Conservation (phyloP, 176 grass and related monocot species). For the Avena insularis region DNA sequence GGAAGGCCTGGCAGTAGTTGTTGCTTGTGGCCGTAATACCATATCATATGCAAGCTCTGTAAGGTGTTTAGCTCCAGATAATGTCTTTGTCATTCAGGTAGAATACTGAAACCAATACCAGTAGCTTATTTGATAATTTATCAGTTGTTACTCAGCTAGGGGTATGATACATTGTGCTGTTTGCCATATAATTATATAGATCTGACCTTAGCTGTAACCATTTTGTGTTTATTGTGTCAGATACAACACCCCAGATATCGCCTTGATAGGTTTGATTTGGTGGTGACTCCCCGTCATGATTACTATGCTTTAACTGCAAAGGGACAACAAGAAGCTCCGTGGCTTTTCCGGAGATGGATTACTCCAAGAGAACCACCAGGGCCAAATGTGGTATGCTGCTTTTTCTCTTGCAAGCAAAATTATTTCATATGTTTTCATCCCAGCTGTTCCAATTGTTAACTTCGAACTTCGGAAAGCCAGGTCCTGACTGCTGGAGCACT, state of each 20-base stretch:
- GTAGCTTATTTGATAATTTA: neutral
- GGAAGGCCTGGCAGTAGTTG: conserved; percentile 78
- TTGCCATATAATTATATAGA: neutral
- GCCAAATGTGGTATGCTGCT: conserved; percentile 71
- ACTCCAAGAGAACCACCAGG: conserved; percentile 86
- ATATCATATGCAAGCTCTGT: conserved; percentile 77
- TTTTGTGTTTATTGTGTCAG: conserved; percentile 47
- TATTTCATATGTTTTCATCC: neutral
- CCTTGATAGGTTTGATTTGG: conserved; percentile 90
- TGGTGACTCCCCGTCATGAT: conserved; percentile 86
- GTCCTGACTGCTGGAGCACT: conserved; percentile 81
- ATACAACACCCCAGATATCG: conserved; percentile 87
- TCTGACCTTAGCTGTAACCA: neutral
- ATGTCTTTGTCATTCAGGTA: conserved; percentile 99
- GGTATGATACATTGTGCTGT: conserved; percentile 18
- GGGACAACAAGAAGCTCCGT: conserved; percentile 71
- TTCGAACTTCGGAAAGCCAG: conserved; percentile 51
- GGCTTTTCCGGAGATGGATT: conserved; percentile 69
- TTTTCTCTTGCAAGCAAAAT: conserved; percentile 2
- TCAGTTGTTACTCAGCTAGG: conserved; percentile 20
- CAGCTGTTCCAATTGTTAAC: neutral
- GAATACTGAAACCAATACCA: conserved; percentile 14
- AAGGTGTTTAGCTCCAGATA: conserved; percentile 70
- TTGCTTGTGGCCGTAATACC: conserved; percentile 92
- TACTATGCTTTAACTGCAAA: conserved; percentile 87